A percentile compares a stretch with the other conserved stretches of the same genome.
These are phyloP conservation scores for Candida jianshihensis DNA, from an alignment of 805 yeast species.

Conservation along the genomic window DNA sequence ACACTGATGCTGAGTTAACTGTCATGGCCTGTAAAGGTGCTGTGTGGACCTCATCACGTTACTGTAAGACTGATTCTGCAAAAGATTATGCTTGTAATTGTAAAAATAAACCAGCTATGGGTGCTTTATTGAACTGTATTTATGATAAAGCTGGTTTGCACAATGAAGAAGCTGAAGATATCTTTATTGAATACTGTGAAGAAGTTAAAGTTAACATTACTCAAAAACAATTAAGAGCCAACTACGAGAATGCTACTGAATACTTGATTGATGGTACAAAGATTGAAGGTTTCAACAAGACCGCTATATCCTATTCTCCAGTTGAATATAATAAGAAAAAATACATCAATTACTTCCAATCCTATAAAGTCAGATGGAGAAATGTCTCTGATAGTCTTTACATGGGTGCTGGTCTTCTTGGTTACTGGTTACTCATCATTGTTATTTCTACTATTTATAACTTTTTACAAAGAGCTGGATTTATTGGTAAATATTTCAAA, in stretches of 20 bases:
- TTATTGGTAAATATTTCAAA: constrained; percentile 12
- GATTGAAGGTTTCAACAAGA: constrained; percentile 28
- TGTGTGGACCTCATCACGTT: constrained; percentile 15
- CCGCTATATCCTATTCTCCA: constrained; percentile 29
- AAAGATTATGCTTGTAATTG: constrained; percentile 21
- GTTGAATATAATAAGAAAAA: constrained; percentile 23
- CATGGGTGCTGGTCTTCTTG: constrained; percentile 39
- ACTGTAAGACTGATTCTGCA: constrained; percentile 18
- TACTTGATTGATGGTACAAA: constrained; percentile 29
- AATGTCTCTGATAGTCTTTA: constrained; percentile 36
- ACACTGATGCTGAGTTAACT: constrained; percentile 12
- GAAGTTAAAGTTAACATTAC: constrained; percentile 23
- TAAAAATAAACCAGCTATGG: constrained; percentile 22
- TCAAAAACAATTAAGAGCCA: constrained; percentile 25
- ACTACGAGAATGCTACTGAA: constrained; percentile 39
- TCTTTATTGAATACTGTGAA: constrained; percentile 23
- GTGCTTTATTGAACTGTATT: constrained; percentile 25
- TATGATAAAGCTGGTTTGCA: constrained; percentile 11
- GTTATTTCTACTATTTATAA: constrained; percentile 31
- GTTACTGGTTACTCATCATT: constrained; percentile 42
- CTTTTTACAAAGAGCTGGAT: constrained; percentile 10
- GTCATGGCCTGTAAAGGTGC: constrained; percentile 23
- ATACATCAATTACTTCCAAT: constrained; percentile 20
- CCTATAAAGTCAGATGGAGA: constrained; percentile 25
- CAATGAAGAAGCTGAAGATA: constrained; percentile 11